Percentiles rank a stretch among this genome's conserved stretches.
Conservation (phyloP, 108 stramenopile species). For the Cyclostephanos invisitatus region DNA sequence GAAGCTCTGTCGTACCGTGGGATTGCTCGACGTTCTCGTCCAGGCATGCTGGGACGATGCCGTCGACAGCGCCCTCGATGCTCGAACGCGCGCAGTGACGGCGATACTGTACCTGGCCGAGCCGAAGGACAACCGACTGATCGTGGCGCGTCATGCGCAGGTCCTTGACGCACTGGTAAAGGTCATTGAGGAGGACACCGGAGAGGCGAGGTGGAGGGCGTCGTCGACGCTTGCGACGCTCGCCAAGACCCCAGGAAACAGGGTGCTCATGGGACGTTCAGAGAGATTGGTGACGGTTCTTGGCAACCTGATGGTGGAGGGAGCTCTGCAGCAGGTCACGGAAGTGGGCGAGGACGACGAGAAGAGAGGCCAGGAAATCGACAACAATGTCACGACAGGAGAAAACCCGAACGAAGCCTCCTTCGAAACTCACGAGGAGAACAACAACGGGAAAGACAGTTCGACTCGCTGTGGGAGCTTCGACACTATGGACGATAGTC, state of each 20-base stretch:
- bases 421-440: slow-evolving; percentile 9
- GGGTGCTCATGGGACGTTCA: slow-evolving; percentile 55
- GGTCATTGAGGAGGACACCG: slow-evolving; percentile 58
- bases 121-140: slow-evolving; percentile 71
- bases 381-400: not conserved
- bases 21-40: slow-evolving; percentile 67
- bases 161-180: slow-evolving; percentile 57
- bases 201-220: slow-evolving; percentile 64
- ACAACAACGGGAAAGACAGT: slow-evolving; percentile 9
- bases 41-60: slow-evolving; percentile 50
- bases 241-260: slow-evolving; percentile 65
- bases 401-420: slow-evolving; percentile 11
- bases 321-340: slow-evolving; percentile 2
- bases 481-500: slow-evolving; percentile 23
- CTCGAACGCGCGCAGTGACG: slow-evolving; percentile 65
- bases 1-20: slow-evolving; percentile 69
- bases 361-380: slow-evolving; percentile 7
- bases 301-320: slow-evolving; percentile 37
- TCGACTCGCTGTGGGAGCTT: slow-evolving; percentile 1
- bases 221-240: slow-evolving; percentile 65
- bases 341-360: slow-evolving; percentile 8
- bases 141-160: slow-evolving; percentile 59
- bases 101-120: slow-evolving; percentile 57
- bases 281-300: slow-evolving; percentile 49
- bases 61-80: slow-evolving; percentile 49